Evolutionary conservation across 2,329 filamentous ascomycete species (phyloP), one percentile per base, ranked within the genome.

Genomic region (Hortaea werneckii): DNA sequence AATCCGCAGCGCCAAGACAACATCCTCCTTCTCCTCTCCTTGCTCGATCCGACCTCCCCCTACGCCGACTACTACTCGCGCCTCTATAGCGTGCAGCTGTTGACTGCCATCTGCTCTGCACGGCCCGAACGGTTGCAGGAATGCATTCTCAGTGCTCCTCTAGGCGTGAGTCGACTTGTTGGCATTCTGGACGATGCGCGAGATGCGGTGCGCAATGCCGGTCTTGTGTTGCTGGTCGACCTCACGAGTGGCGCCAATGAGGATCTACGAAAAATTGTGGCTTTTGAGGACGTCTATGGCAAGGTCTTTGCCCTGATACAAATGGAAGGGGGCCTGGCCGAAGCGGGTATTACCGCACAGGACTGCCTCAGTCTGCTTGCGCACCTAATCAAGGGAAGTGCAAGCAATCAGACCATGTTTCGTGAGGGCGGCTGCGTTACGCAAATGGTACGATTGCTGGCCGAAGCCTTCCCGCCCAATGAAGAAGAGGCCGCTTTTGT

Each of bases 221-320:
- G 82, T 4, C 76, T 98, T 28, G 75, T 83, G n/a, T 75, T 98
- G 10, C 77, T 98, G 41, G 94, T 86, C 29, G 85, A 88, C 47
- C 74, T 98, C 29, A 95, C 92, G 0, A 59, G 57, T 40, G 86
- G 87, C 29, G 82, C 82, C 0, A 95, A 90, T 6, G 71, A 82
- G 37, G 89, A 96, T 58, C 78, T 98, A 43, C 89, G 96, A 62
- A 96, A 96, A 65, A 76, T 96, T 1, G 89, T 96, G 26, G 92
- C 88, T 0, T 96, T 95, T 55, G 88, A 95, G 59, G 90, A 87
- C 72, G 87, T 89, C 0, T 96, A 95, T 58, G 87, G 92, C 50
- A 81, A 83, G 38, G 72, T 94, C 27, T 95, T 96, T 62, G 74
- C 74, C 39, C 82, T 96, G 44, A 85, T 98, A 44, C 77, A 83